Evolutionary conservation across 768 basidiomycete species (phyloP), one percentile per base, ranked within the genome.

Genomic region (Polyporus arcularius): DNA sequence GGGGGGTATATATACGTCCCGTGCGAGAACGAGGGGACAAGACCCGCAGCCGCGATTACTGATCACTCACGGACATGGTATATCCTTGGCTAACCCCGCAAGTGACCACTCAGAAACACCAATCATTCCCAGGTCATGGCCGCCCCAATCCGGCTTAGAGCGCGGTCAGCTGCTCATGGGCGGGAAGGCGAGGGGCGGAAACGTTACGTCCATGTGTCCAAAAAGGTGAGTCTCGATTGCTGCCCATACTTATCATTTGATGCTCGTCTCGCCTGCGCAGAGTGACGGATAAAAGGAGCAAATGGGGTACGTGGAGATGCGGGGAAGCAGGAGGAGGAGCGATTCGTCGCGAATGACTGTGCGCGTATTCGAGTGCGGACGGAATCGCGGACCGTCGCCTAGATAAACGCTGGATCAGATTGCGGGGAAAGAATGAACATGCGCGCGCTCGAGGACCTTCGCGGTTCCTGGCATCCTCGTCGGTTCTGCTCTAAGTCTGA

Each of bases 151-250:
- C 31, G 60, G 55, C 21, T n/a, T 32, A 40, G 50, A 50, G 14
- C 15, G 16, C 18, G 60, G 60, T 61, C 60, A 61, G 60, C 60
- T 52, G 60, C 42, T 45, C 55, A 6, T 50, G 42, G 49, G 50
- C 54, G 60, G 60, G 60, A 55, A 52, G 49, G 55, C 48, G 49
- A 45, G 54, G 56, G 54, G 60, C 60, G 60, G 45, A 40, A 3
- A 49, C 40, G 28, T 42, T 41, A 45, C 60, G 60, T 49, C 56
- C 60, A 61, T 61, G 60, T 61, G 60, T 52, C 38, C 55, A 40
- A 38, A 49, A 11, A 3, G 15, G 31, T 10, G 31, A 52, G 55
- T 31, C 60, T 56, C 26, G 60, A 53, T 21, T 43, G 14, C 55
- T 38, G 40, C 43, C 18, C 48, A 51, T n/a, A n/a, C n/a, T n/a